Evolutionary conservation across 2,329 filamentous ascomycete species (phyloP).

Genomic region (Phyllachora maydis): DNA sequence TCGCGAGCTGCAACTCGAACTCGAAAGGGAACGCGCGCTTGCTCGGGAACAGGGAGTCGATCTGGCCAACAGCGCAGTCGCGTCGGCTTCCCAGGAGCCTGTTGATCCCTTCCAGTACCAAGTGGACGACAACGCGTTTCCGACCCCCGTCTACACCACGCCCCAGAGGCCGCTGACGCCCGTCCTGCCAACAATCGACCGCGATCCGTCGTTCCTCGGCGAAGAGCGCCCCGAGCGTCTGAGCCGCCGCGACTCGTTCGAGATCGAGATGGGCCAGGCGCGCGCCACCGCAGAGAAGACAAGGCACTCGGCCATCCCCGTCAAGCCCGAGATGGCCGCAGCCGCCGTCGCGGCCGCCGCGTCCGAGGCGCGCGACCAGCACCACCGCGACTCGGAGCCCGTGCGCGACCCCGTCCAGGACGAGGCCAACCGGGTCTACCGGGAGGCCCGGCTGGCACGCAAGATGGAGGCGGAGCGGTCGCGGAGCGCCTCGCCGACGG

Average conservation of each 20-base stretch:
- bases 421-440: conserved; percentile 35
- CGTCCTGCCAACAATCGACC: conserved; percentile 28
- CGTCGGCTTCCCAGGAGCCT: no score
- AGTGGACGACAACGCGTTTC: conserved; percentile 29
- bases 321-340: conserved; percentile 17
- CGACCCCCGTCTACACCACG: conserved; percentile 17
- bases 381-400: conserved; percentile 6
- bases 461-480: conserved; percentile 33
- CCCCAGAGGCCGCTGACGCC: conserved; percentile 24
- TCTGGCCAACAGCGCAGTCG: no score
- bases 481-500: conserved; percentile 22
- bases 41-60: conserved; percentile 2
- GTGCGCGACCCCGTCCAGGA: conserved; percentile 22
- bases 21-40: conserved; percentile 6
- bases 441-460: conserved; percentile 29
- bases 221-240: no score
- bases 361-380: conserved; percentile 14
- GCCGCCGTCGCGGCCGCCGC: conserved; percentile 22
- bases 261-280: conserved; percentile 22
- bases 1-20: conserved; percentile 6
- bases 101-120: conserved; percentile 40
- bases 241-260: conserved; percentile 28
- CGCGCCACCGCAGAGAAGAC: conserved; percentile 22
- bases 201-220: no score
- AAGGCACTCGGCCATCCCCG: conserved; percentile 23